These are phyloP conservation scores for Albatrellus ellisii DNA, from an alignment of 768 basidiomycete genomes.

Conservation along the genomic window DNA sequence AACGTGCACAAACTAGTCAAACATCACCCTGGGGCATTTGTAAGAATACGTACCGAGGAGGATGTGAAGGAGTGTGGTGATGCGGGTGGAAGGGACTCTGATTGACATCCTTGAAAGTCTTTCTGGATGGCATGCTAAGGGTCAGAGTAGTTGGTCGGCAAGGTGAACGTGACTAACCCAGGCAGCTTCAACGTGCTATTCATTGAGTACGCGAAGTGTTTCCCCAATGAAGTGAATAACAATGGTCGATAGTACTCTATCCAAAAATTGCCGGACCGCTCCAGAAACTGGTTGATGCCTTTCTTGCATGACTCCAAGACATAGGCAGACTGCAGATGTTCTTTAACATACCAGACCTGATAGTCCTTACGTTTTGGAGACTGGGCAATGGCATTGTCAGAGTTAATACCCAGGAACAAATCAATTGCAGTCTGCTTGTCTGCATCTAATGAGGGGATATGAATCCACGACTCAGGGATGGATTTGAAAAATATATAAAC, in stretches of 20 bases:
- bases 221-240: constrained; percentile 72
- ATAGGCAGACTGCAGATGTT: constrained; percentile 58
- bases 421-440: constrained; percentile 98
- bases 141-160: not conserved
- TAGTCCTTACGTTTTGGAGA: constrained; percentile 58
- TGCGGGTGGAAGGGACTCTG: constrained; percentile 68
- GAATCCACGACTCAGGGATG: not conserved
- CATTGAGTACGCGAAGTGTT: constrained; percentile 91
- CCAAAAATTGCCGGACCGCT: constrained; percentile 64
- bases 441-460: constrained; percentile 42
- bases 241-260: constrained; percentile 79
- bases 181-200: constrained; percentile 77
- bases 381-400: constrained; percentile 31
- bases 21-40: constrained; percentile 25
- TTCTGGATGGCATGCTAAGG: constrained; percentile 26
- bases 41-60: too few species aligned
- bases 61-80: too few species aligned
- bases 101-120: constrained; percentile 52
- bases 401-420: constrained; percentile 77
- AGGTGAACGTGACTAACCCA: constrained; percentile 34
- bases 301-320: constrained; percentile 48
- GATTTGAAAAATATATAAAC: not conserved
- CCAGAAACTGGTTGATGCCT: constrained; percentile 47
- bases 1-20: constrained; percentile 1
- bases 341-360: constrained; percentile 72